These are phyloP conservation scores for Monosiga brevicollis DNA, from an alignment of 78 protist species.

Conservation along the genomic window DNA sequence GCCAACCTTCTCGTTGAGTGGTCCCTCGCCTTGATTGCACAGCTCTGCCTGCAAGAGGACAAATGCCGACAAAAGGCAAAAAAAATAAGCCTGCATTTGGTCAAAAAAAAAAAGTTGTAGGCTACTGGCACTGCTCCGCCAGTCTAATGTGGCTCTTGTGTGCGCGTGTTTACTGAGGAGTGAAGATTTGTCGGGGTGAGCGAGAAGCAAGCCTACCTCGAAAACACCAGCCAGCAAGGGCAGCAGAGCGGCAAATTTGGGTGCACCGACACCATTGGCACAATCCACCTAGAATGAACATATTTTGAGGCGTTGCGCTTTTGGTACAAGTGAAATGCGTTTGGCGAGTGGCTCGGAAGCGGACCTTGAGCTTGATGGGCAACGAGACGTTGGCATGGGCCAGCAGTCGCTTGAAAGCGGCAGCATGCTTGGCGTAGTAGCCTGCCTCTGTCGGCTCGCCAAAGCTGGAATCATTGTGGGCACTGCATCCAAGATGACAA, in stretches of 20 bases:
- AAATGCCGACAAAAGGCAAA: background rate
- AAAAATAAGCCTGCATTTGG: background rate
- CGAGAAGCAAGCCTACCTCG: background rate
- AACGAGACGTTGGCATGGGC: background rate
- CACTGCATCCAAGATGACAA: background rate
- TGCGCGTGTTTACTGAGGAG: too few relatives aligned
- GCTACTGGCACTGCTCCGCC: background rate
- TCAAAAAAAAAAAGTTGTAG: background rate
- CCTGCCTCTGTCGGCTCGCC: slow-evolving; percentile 18
- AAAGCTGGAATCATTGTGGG: background rate
- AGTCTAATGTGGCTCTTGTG: too few relatives aligned
- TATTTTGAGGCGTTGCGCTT: background rate
- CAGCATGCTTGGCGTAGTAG: background rate
- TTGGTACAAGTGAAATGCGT: too few relatives aligned
- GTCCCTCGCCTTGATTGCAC: background rate
- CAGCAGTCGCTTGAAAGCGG: background rate
- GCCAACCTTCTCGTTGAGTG: background rate
- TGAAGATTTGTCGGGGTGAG: too few relatives aligned
- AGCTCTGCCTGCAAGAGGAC: background rate
- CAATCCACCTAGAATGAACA: background rate
- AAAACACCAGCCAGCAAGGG: background rate
- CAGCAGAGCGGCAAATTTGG: background rate
- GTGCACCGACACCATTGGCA: slow-evolving; percentile 49
- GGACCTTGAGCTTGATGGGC: background rate
- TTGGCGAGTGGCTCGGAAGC: background rate